Evolutionary conservation across 768 basidiomycete species (phyloP).

Genomic region (Kwoniella botswanensis): DNA sequence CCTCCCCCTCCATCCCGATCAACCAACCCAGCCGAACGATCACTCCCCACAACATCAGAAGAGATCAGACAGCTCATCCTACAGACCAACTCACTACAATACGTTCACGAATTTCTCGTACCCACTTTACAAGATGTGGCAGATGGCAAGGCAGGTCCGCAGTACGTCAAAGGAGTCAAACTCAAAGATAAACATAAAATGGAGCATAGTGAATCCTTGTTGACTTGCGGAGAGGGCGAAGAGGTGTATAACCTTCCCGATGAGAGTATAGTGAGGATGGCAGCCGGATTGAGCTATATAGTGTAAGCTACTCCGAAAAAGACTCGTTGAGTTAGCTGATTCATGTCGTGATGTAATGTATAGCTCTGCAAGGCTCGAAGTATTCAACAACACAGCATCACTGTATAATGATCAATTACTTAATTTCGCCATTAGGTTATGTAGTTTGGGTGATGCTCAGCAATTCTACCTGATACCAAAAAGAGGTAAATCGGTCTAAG

Average conservation of each 20-base stretch:
- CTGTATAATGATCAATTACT: constrained; percentile 24
- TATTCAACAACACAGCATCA: constrained; percentile 2
- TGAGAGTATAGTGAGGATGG: constrained; percentile 19
- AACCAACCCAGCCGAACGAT: neutral
- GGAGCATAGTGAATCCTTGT: constrained; percentile 22
- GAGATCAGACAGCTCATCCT: constrained; percentile 19
- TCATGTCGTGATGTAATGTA: neutral
- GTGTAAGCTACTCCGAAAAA: constrained; percentile 24
- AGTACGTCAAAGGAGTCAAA: constrained; percentile 1
- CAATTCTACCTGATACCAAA: constrained; percentile 33
- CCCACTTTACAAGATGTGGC: constrained; percentile 21
- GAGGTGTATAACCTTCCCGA: constrained; percentile 19
- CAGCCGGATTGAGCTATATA: constrained; percentile 43
- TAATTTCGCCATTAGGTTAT: constrained; percentile 25
- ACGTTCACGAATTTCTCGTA: constrained; percentile 15
- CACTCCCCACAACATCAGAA: constrained; percentile 12
- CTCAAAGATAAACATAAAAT: constrained; percentile 27
- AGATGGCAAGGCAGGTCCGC: constrained; percentile 3
- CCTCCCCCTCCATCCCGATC: constrained; percentile 7
- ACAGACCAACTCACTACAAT: neutral
- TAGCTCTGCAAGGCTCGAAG: constrained; percentile 28
- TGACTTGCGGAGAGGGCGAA: constrained; percentile 20
- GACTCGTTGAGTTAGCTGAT: too few relatives aligned
- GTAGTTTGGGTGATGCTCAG: constrained; percentile 20
- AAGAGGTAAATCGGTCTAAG: constrained; percentile 24